Evolutionary conservation across 108 stramenopile species (phyloP).

Genomic region (Fistulifera solaris): DNA sequence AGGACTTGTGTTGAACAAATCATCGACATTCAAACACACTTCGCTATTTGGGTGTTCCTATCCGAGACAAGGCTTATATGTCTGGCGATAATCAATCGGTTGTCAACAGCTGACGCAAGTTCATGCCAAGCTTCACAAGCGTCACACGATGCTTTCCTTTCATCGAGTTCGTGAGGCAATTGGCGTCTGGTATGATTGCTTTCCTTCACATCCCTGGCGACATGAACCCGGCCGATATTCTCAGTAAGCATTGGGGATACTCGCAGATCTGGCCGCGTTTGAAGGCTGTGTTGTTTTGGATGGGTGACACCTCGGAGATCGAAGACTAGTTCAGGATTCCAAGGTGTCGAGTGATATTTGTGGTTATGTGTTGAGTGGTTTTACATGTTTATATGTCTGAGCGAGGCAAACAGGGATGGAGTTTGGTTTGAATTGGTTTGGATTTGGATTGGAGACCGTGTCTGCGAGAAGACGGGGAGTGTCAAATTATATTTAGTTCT

Average conservation of each 20-base stretch:
- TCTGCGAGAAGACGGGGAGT: too few relatives aligned
- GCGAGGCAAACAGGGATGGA: too few relatives aligned
- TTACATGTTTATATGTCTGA: too few relatives aligned
- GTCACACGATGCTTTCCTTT: conserved; percentile 13
- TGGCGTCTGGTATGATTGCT: conserved; percentile 3
- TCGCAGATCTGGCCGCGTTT: background rate
- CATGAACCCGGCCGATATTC: conserved; percentile 11
- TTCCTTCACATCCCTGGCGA: conserved; percentile 6
- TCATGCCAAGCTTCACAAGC: conserved; percentile 11
- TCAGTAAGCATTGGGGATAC: conserved; percentile 12
- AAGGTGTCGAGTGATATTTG: background rate
- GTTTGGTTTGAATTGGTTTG: too few relatives aligned
- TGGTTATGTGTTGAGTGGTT: too few relatives aligned
- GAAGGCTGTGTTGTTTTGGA: conserved; percentile 3
- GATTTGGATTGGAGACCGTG: too few relatives aligned
- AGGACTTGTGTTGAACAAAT: conserved; percentile 18
- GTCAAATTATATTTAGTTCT: too few relatives aligned
- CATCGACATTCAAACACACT: conserved; percentile 17
- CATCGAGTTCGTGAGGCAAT: conserved; percentile 21
- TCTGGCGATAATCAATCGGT: conserved; percentile 34
- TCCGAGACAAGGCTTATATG: conserved; percentile 19
- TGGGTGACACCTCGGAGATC: conserved; percentile 1
- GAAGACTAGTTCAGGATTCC: background rate
- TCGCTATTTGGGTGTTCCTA: conserved; percentile 16
- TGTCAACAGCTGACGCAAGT: conserved; percentile 10